These are phyloP conservation scores for Eucalyptus marginata DNA, from an alignment of 345 rosid genomes.

Conservation along the genomic window DNA sequence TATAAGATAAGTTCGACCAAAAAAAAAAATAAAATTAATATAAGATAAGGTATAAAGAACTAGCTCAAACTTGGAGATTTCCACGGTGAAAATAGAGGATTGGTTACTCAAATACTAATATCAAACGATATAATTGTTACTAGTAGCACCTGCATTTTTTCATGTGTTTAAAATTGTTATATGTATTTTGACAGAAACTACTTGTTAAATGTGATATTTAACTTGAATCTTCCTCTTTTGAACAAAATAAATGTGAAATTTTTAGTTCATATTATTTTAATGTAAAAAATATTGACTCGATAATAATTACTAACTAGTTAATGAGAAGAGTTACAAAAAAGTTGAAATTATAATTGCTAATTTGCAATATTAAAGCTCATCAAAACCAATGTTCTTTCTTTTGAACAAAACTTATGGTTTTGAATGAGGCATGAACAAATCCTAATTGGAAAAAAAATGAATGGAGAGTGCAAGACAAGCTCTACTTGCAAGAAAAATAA, in stretches of 20 bases:
- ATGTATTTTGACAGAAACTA: neutral
- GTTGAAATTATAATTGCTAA: neutral
- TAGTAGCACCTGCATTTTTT: neutral
- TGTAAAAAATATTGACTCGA: neutral
- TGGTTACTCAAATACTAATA: neutral
- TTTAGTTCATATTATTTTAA: neutral
- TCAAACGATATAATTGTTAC: neutral
- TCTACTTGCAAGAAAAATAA: neutral
- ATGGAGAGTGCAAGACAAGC: neutral
- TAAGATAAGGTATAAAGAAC: neutral
- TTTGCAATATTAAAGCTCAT: neutral
- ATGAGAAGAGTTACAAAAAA: neutral
- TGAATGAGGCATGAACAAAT: neutral
- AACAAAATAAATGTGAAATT: neutral
- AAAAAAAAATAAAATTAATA: too few relatives aligned
- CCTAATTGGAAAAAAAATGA: neutral
- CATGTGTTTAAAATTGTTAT: neutral
- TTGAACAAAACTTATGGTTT: neutral
- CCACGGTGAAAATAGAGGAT: neutral
- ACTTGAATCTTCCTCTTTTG: neutral
- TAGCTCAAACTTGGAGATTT: neutral
- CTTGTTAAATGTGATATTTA: neutral
- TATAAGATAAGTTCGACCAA: neutral
- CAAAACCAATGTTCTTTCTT: neutral
- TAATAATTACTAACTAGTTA: neutral